Evolutionary conservation across 805 yeast species (phyloP).

Genomic region (Metschnikowia kofuensis): DNA sequence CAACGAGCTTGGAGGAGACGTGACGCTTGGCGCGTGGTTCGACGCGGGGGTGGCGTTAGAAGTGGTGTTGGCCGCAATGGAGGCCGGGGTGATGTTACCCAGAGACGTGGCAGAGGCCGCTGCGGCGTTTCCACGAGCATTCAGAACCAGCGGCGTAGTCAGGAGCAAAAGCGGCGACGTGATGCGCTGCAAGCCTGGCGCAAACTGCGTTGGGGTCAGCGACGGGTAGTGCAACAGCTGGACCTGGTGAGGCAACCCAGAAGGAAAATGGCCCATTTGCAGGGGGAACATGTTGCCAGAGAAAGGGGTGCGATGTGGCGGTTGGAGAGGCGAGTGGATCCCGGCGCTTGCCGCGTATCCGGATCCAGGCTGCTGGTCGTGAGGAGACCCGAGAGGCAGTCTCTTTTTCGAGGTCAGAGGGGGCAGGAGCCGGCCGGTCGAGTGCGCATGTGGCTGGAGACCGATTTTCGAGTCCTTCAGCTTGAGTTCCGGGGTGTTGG

Average conservation of each 20-base stretch:
- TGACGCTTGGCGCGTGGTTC: background rate
- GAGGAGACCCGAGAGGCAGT: conserved; percentile 14
- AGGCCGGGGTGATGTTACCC: background rate
- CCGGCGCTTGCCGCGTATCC: conserved; percentile 2
- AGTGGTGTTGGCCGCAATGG: background rate
- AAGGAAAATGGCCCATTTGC: conserved; percentile 20
- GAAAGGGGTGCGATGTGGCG: conserved; percentile 7
- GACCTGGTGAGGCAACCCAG: conserved; percentile 29
- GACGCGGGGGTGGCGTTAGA: background rate
- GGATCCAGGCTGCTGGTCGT: background rate
- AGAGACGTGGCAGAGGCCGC: background rate
- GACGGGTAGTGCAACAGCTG: conserved; percentile 65
- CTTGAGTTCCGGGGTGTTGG: conserved; percentile 56
- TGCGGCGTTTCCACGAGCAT: conserved; percentile 27
- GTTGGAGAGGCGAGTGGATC: conserved; percentile 17
- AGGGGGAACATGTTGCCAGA: conserved; percentile 10
- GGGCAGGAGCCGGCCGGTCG: conserved; percentile 13
- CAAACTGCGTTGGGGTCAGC: conserved; percentile 69
- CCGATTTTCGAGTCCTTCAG: conserved; percentile 40
- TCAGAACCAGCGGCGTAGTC: conserved; percentile 45
- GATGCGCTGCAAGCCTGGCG: conserved; percentile 58
- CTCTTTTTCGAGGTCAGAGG: conserved; percentile 8
- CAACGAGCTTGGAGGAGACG: conserved; percentile 15
- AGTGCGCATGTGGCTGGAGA: conserved; percentile 17
- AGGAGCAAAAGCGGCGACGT: conserved; percentile 64